These are phyloP conservation scores for Acanthamoeba triangularis DNA, from an alignment of 208 protist species.

Conservation along the genomic window DNA sequence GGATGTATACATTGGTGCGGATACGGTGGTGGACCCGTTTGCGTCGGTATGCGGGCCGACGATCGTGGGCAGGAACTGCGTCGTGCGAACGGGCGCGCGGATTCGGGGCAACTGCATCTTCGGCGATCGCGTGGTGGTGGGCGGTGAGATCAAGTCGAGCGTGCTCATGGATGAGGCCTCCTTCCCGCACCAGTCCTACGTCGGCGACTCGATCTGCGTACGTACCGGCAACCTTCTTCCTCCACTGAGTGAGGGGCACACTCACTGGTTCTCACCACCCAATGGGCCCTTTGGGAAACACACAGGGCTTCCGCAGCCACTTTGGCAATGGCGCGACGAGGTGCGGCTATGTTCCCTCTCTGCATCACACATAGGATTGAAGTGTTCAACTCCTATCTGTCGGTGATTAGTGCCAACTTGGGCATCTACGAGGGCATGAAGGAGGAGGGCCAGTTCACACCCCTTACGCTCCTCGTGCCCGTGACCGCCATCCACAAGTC, in stretches of 20 bases:
- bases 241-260: neutral
- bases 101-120: slow-evolving; percentile 15
- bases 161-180: slow-evolving; percentile 18
- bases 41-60: neutral
- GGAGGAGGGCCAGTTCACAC: neutral
- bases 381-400: neutral
- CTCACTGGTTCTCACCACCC: neutral
- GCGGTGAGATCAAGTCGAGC: slow-evolving; percentile 29
- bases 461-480: neutral
- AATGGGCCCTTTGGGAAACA: neutral
- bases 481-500: neutral
- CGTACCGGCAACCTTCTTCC: neutral
- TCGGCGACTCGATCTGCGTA: slow-evolving; percentile 22
- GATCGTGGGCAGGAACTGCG: slow-evolving; percentile 24
- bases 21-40: neutral
- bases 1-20: neutral
- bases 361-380: neutral
- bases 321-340: slow-evolving; percentile 50
- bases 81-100: slow-evolving; percentile 1
- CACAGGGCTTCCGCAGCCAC: slow-evolving; percentile 16
- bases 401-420: neutral
- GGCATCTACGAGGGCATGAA: slow-evolving; percentile 55
- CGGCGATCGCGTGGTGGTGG: slow-evolving; percentile 27
- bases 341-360: neutral
- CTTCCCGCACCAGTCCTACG: slow-evolving; percentile 32